Base-by-base conservation (phyloP, 768 basidiomycete genomes). In the Suillus fuscotomentosus region DNA sequence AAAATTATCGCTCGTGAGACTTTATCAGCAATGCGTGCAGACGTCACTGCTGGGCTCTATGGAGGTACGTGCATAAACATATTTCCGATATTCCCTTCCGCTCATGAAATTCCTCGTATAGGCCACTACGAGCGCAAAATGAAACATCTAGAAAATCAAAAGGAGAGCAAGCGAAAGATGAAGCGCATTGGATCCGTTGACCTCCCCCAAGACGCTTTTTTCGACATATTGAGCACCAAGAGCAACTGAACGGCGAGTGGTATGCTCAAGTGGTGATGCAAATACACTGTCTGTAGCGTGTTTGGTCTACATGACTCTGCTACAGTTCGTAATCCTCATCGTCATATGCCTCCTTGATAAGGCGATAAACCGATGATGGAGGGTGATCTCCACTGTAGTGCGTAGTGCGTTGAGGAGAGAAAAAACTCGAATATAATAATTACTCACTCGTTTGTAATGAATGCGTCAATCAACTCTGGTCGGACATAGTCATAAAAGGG, bases 401-500 rank as follows among this genome's bases (percentile, higher is more conserved):
- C 55, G 68, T 61, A 57, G 17, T 48, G 48, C 55, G 64, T 70
- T 60, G 27, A 68, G 64, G 45, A 54, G 31, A 45, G 41, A n/a
- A 43, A 24, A 41, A n/a, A 60, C 51, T 60, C 10, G 60, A 56
- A 42, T 42, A 27, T 11, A 77, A 65, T 34, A 53, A 62, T 41
- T 31, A 82, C 96, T 81, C 76, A 98, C 97, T 98, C 93, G 69
- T 99, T 99, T 14, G 95, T 98, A 70, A 99, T 92, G 76, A 93
- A 97, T 14, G 94, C 91, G 72, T 95, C 91, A 62, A 99, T 87
- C 67, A 98, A 78, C 73, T 98, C 95, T 24, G 95, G 95, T 60
- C 88, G 84, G 47, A 99, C 91, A 76, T 97, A 96, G 77, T 99
- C 97, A 73, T 92, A 99, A 74, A 92, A 94, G n/a, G 96, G 95